These are phyloP conservation scores for Erodium texanum DNA, from an alignment of 441 rosid genomes.

Conservation along the genomic window DNA sequence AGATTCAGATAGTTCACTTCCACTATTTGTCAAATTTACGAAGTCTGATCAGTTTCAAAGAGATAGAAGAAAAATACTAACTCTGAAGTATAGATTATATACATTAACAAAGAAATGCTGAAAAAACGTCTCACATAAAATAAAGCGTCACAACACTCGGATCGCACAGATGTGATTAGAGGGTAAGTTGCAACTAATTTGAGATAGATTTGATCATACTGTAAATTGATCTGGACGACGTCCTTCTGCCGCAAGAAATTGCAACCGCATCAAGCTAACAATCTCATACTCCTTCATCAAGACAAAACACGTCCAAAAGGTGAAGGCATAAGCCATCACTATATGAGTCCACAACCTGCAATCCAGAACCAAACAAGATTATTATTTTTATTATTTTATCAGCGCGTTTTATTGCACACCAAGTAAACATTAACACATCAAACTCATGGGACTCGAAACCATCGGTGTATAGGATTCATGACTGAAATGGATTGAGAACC, in stretches of 20 bases:
- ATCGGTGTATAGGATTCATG: too few species aligned
- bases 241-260: constrained; percentile 66
- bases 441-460: too few species aligned
- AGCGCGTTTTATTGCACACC: not conserved
- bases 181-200: constrained; percentile 1
- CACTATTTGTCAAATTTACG: not conserved
- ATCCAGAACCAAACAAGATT: constrained; percentile 3
- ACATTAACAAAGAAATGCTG: not conserved
- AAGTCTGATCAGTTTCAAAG: not conserved
- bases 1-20: not conserved
- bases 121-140: not conserved
- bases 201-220: constrained; percentile 28
- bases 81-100: too few species aligned
- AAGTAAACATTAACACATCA: not conserved
- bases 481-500: too few species aligned
- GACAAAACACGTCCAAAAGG: constrained; percentile 84
- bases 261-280: constrained; percentile 75
- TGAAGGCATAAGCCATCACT: constrained; percentile 76
- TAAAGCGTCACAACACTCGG: constrained; percentile 5
- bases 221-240: constrained; percentile 93
- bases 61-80: not conserved
- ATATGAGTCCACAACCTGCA: constrained; percentile 80
- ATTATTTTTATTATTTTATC: not conserved
- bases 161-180: not conserved
- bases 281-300: constrained; percentile 69